Evolutionary conservation across 2,329 filamentous ascomycete species (phyloP).

Genomic region (Botryotinia convoluta): DNA sequence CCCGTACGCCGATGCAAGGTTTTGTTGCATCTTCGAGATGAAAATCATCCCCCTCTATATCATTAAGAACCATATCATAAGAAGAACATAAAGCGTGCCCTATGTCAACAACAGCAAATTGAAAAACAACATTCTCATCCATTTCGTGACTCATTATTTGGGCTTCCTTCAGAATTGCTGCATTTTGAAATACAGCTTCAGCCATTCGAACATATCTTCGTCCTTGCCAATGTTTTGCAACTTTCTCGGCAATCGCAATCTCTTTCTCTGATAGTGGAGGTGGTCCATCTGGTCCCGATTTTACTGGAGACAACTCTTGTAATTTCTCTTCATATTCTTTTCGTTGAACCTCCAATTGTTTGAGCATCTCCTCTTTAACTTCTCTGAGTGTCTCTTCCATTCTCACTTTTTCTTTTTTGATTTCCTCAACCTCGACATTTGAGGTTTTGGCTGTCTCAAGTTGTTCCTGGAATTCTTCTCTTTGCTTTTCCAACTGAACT

Average conservation of each 20-base stretch:
- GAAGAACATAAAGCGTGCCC: conserved; percentile 89
- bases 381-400: conserved; percentile 80
- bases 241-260: conserved; percentile 63
- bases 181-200: conserved; percentile 84
- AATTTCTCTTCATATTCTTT: conserved; percentile 82
- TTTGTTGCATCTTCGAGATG: conserved; percentile 79
- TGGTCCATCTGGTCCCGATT: conserved; percentile 45
- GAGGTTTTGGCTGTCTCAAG: conserved; percentile 72
- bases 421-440: conserved; percentile 77
- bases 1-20: conserved; percentile 85
- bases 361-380: conserved; percentile 85
- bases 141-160: conserved; percentile 98
- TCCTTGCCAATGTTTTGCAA: conserved; percentile 73
- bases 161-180: conserved; percentile 85
- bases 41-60: conserved; percentile 78
- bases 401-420: conserved; percentile 74
- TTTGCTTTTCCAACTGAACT: conserved; percentile 75
- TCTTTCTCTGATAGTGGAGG: conserved; percentile 64
- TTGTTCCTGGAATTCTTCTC: conserved; percentile 76
- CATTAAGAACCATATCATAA: conserved; percentile 94
- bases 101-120: conserved; percentile 86
- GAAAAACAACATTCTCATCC: conserved; percentile 88
- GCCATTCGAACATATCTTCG: conserved; percentile 92
- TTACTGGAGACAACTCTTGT: conserved; percentile 67
- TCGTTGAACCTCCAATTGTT: conserved; percentile 78